Base-by-base conservation (phyloP, 352 stramenopile species). In the Globisporangium splendens region DNA sequence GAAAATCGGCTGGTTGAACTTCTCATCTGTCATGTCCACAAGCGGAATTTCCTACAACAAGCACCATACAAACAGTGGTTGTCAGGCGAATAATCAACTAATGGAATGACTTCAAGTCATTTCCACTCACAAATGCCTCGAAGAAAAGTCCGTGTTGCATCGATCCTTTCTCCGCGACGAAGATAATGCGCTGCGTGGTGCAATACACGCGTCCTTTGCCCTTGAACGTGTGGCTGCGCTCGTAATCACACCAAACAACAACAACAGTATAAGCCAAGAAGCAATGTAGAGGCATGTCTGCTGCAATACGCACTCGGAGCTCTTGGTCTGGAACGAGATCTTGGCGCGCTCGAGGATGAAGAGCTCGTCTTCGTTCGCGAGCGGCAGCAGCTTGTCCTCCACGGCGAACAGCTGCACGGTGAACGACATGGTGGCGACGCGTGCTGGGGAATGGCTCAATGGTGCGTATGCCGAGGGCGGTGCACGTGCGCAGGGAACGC, bases 1-100 rank as follows among this genome's bases (percentile, higher is more conserved):
- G 51, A 96, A 96, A 56, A 95, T 95, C 38, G 87, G 87, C 61
- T 96, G 86, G 61, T 95, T 96, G 53, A 96, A 96, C 61, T 95
- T 96, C 50, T 95, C 84, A 35, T 91, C 75, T 20, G 74, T 79
- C 72, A 96, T 91, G n/a, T 80, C 73, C 18, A 66, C 59, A 14
- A 96, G 69, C 24, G 83, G 84, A 12, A 96, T 79, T 68, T 94
- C 79, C 82, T 91, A 46, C 18, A 58, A n/a, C 15, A n/a, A 15
- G 18, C 21, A 43, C 17, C 22, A 21, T 48, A n/a, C 13, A 50
- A 18, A 52, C 24, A 22, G 17, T 56, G 8, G 55, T 1, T 2
- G 41, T 18, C 38, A 66, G 44, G 17, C 14, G 56, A 18, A 18
- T 44, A 35, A 35, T 35, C 28, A 35, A 35, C 8, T 35, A 0